These are phyloP conservation scores for Colletotrichum scovillei DNA, from an alignment of 2,329 filamentous ascomycete genomes.

Conservation along the genomic window DNA sequence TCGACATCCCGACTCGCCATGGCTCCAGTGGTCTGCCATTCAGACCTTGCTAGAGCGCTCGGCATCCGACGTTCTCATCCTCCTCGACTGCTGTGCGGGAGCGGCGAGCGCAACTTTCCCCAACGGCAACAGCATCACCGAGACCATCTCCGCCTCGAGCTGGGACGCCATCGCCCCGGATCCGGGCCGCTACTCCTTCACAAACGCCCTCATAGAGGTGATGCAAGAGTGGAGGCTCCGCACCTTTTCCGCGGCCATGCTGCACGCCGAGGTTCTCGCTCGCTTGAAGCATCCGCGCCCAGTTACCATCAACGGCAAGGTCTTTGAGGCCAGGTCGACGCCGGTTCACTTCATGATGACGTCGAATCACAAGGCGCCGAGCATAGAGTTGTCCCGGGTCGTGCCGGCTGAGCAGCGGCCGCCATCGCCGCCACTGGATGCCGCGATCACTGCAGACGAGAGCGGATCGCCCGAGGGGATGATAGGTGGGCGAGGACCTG, in stretches of 20 bases:
- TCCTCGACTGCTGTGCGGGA: slow-evolving; percentile 70
- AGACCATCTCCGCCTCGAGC: slow-evolving; percentile 71
- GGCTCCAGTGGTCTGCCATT: slow-evolving; percentile 71
- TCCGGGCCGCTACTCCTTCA: slow-evolving; percentile 70
- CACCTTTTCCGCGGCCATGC: slow-evolving; percentile 69
- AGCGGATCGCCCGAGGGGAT: slow-evolving; percentile 7
- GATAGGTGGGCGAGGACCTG: slow-evolving; percentile 22
- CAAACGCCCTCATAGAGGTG: slow-evolving; percentile 68
- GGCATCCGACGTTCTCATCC: slow-evolving; percentile 66
- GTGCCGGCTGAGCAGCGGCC: slow-evolving; percentile 47
- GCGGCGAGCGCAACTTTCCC: slow-evolving; percentile 70
- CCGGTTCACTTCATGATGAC: slow-evolving; percentile 75
- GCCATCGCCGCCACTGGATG: slow-evolving; percentile 49
- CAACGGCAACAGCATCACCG: slow-evolving; percentile 68
- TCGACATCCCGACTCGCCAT: slow-evolving; percentile 62
- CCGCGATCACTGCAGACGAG: slow-evolving; percentile 16
- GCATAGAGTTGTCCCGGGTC: slow-evolving; percentile 64
- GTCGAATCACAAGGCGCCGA: slow-evolving; percentile 67
- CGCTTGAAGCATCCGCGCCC: slow-evolving; percentile 69
- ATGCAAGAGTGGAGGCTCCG: slow-evolving; percentile 66
- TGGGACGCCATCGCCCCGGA: slow-evolving; percentile 72
- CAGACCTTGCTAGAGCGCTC: slow-evolving; percentile 69
- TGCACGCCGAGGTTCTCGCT: slow-evolving; percentile 70
- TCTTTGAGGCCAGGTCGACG: slow-evolving; percentile 68
- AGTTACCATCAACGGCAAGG: slow-evolving; percentile 67